Percentiles rank a stretch among this genome's conserved stretches.
phyloP scores from a whole-genome alignment of 306 rosid genomes.

The Quercus parvula region DNA sequence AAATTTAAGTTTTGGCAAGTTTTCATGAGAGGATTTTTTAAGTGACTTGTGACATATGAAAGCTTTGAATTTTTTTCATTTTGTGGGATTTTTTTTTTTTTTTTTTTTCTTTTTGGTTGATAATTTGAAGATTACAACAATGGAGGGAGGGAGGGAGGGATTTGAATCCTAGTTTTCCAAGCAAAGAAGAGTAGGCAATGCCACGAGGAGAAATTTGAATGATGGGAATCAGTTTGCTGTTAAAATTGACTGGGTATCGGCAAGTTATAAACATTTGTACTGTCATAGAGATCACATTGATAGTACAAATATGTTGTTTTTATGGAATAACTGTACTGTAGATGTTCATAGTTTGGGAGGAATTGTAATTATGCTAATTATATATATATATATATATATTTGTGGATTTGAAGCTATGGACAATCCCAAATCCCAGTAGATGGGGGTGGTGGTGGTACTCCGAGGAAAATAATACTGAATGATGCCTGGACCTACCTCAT shows the following conservation, averaged over 20 bases:
- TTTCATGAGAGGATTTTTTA: no score
- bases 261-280: not conserved
- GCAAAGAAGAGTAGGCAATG: no score
- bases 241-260: not conserved
- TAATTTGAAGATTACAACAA: no score
- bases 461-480: conserved; percentile 68
- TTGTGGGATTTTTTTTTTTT: no score
- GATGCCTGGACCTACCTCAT: conserved; percentile 79
- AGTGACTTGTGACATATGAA: no score
- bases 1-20: no score
- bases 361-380: not conserved
- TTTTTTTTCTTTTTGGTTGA: no score
- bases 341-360: not conserved
- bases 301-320: not conserved
- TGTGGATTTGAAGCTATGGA: conserved; percentile 51
- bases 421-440: conserved; percentile 56
- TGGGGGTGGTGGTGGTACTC: conserved; percentile 35
- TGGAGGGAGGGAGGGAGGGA: no score
- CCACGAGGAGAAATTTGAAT: no score
- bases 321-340: conserved; percentile 14
- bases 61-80: no score
- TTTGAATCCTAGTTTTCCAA: no score
- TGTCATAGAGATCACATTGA: conserved; percentile 1
- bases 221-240: no score
- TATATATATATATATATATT: conserved; percentile 9